These are phyloP conservation scores for Astraeus odoratus DNA, from an alignment of 768 basidiomycete species.

Conservation along the genomic window DNA sequence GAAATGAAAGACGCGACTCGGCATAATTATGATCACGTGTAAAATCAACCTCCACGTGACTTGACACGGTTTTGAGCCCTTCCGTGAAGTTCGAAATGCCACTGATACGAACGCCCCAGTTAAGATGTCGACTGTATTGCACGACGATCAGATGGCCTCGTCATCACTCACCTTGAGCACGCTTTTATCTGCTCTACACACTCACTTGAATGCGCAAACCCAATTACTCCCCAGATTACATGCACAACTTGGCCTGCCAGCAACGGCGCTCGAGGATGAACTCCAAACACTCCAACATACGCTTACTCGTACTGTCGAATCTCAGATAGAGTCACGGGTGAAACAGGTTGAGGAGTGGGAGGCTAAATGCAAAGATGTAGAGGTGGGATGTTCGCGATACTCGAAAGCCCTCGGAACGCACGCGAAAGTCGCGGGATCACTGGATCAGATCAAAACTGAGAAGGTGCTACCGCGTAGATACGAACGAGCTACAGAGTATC, in stretches of 20 bases:
- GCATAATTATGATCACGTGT: neutral
- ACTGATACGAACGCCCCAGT: no score
- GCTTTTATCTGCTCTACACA: slow-evolving; percentile 69
- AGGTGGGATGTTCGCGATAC: slow-evolving; percentile 60
- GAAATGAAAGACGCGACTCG: neutral
- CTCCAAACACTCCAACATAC: slow-evolving; percentile 65
- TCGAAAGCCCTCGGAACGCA: slow-evolving; percentile 65
- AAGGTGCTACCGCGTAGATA: slow-evolving; percentile 65
- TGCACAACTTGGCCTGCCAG: slow-evolving; percentile 75
- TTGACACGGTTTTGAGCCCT: neutral
- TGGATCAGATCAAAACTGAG: slow-evolving; percentile 67
- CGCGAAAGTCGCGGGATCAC: slow-evolving; percentile 54
- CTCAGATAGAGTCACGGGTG: slow-evolving; percentile 58
- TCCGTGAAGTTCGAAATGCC: neutral
- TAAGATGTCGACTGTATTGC: neutral
- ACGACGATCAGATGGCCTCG: slow-evolving; percentile 16
- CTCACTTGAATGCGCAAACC: slow-evolving; percentile 74
- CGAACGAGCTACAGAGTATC: slow-evolving; percentile 59
- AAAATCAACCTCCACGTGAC: neutral
- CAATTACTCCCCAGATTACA: slow-evolving; percentile 78
- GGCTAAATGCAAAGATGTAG: slow-evolving; percentile 53
- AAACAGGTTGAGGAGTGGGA: slow-evolving; percentile 77
- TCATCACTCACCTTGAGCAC: slow-evolving; percentile 44
- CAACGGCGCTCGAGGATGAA: slow-evolving; percentile 76
- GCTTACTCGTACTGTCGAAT: slow-evolving; percentile 69